A percentile compares a stretch with the other conserved stretches of the same genome.
These are phyloP conservation scores for Dictyostelium capitatum DNA, from an alignment of 78 protist genomes.

Conservation along the genomic window DNA sequence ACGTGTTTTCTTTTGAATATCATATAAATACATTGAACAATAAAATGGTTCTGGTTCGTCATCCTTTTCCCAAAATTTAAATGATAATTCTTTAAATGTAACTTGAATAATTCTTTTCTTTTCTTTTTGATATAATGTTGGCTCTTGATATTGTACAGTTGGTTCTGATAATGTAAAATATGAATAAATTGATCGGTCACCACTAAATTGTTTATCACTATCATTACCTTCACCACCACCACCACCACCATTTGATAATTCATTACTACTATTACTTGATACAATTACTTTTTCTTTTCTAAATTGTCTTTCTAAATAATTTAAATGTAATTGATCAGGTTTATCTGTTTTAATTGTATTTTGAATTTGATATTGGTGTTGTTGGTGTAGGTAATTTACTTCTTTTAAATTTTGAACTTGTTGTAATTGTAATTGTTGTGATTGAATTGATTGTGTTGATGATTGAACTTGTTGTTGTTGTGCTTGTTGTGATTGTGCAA, in stretches of 20 bases:
- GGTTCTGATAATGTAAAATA: constrained; percentile 73
- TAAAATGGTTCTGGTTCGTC: constrained; percentile 73
- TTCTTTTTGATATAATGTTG: constrained; percentile 47
- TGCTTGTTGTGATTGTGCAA: not conserved
- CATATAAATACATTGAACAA: constrained; percentile 51
- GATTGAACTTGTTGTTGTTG: constrained; percentile 5
- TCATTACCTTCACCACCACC: not conserved
- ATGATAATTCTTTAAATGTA: constrained; percentile 43
- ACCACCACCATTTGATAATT: no score
- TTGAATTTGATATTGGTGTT: constrained; percentile 35
- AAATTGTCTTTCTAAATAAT: constrained; percentile 65
- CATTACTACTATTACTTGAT: not conserved
- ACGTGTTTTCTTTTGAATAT: constrained; percentile 37
- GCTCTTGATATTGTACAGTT: not conserved
- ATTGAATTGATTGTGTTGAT: not conserved
- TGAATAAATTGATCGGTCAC: constrained; percentile 7
- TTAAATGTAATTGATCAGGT: constrained; percentile 60
- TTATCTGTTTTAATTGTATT: constrained; percentile 41
- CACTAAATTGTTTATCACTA: not conserved
- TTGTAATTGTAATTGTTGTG: not conserved
- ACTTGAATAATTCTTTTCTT: constrained; percentile 18
- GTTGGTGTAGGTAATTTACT: constrained; percentile 8
- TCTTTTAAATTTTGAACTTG: constrained; percentile 9
- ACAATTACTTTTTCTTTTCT: constrained; percentile 28
- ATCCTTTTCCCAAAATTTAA: constrained; percentile 72